Evolutionary conservation across 179 eudicot genomes (phyloP).

Genomic region (Silene noctiflora): DNA sequence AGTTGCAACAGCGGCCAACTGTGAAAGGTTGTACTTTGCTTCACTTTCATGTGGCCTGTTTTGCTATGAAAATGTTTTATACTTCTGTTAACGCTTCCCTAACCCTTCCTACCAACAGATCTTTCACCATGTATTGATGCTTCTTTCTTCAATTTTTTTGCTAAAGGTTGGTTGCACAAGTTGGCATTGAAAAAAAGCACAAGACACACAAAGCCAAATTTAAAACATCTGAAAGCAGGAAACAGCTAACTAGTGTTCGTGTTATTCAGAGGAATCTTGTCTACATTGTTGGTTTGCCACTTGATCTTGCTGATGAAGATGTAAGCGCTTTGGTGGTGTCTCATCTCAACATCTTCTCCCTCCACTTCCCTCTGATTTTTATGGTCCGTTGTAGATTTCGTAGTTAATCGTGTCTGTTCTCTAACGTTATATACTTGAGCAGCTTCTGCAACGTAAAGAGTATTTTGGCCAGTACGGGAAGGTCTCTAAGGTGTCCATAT

Average conservation of each 20-base stretch:
- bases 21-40: slow-evolving; percentile 48
- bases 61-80: too few relatives aligned
- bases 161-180: slow-evolving; percentile 64
- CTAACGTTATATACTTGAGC: slow-evolving; percentile 18
- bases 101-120: background rate
- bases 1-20: slow-evolving; percentile 55
- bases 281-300: slow-evolving; percentile 86
- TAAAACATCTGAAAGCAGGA: slow-evolving; percentile 70
- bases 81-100: too few relatives aligned
- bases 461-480: slow-evolving; percentile 86
- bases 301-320: slow-evolving; percentile 84
- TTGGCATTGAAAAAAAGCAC: slow-evolving; percentile 55
- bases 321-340: slow-evolving; percentile 34
- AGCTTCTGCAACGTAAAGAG: slow-evolving; percentile 75
- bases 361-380: too few relatives aligned
- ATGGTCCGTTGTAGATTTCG: background rate
- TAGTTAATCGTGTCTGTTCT: background rate
- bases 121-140: background rate
- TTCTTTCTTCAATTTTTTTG: background rate
- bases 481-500: slow-evolving; percentile 78
- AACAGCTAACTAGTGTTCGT: slow-evolving; percentile 78
- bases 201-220: slow-evolving; percentile 65
- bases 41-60: background rate
- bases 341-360: background rate
- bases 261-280: slow-evolving; percentile 90